phyloP scores from a whole-genome alignment of 805 yeast genomes.

The Yamadazyma nakazawae region DNA sequence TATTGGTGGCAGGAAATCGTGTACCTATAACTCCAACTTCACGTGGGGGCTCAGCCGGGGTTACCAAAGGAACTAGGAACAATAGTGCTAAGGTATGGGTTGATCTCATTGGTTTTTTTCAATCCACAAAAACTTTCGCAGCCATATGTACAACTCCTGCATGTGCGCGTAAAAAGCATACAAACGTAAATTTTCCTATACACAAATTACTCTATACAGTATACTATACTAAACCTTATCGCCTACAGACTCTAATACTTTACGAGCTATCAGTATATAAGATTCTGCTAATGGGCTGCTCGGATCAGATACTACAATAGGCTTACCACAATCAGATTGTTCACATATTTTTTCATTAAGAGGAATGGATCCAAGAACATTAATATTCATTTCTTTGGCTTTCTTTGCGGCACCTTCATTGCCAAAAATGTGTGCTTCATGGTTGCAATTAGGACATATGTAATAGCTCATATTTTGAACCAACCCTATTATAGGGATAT shows the following conservation, averaged over 20 bases:
- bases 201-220: too few relatives aligned
- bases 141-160: neutral
- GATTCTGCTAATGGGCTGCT: slow-evolving; percentile 35
- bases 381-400: slow-evolving; percentile 45
- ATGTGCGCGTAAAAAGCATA: too few relatives aligned
- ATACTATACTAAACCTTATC: neutral
- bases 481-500: slow-evolving; percentile 69
- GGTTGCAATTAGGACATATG: slow-evolving; percentile 72
- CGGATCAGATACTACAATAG: slow-evolving; percentile 49
- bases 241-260: neutral
- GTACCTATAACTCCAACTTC: slow-evolving; percentile 1
- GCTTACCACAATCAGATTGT: slow-evolving; percentile 63
- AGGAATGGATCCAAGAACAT: slow-evolving; percentile 65
- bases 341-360: slow-evolving; percentile 56
- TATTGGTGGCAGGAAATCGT: neutral
- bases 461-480: slow-evolving; percentile 82
- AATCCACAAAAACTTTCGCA: slow-evolving; percentile 2
- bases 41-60: neutral
- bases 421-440: slow-evolving; percentile 74
- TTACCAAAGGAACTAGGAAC: neutral
- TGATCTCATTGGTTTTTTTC: neutral
- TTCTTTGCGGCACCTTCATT: slow-evolving; percentile 54
- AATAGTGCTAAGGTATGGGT: neutral
- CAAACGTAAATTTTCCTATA: too few relatives aligned
- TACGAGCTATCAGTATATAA: slow-evolving; percentile 48